Evolutionary conservation across 495 filamentous ascomycete species (phyloP), one percentile per base, ranked within the genome.

Genomic region (Ascodesmis nigricans): DNA sequence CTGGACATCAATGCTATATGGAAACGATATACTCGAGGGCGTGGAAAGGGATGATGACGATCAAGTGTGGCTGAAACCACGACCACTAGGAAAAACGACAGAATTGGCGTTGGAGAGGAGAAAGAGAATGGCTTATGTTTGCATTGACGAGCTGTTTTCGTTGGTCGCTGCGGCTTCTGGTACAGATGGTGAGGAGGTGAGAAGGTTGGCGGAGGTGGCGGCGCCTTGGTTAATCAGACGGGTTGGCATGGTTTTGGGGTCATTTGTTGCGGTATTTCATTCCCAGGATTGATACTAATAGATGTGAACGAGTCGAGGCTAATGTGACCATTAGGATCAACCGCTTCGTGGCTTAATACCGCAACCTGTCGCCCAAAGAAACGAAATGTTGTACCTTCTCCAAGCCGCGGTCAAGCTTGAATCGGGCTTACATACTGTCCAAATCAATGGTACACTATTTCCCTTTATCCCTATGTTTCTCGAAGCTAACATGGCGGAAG

Each of bases 281-380:
- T 17, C 16, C 5, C 21, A 16, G 23, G 1, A 8, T 26, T 6
- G n/a, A 13, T 36, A 2, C n/a, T n/a, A 2, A 23, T 1, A 15
- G 2, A 2, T 9, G 16, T 32, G 18, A n/a, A 0, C 32, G 16
- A 14, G 17, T 29, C 26, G 15, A 18, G 1, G n/a, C 8, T 13
- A 18, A 8, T 42, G 8, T 22, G 29, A 11, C 21, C 10, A 25
- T 20, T 33, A 53, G 46, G 87, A 97, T 53, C 87, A 93, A 46
- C 87, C 87, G 10, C 60, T 97, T 7, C 64, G 87, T 10, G 90
- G 87, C 0, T 60, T 71, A n/a, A 83, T 87, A 74, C 87, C 87
- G 20, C 80, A 90, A 53, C 87, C 87, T 3, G 63, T 74, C 9
- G 69, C 68, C 0, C 78, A 92, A 45, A 68, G 79, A 25, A 69